Evolutionary conservation across 257 asterid species (phyloP).

Genomic region (Apocynum venetum): DNA sequence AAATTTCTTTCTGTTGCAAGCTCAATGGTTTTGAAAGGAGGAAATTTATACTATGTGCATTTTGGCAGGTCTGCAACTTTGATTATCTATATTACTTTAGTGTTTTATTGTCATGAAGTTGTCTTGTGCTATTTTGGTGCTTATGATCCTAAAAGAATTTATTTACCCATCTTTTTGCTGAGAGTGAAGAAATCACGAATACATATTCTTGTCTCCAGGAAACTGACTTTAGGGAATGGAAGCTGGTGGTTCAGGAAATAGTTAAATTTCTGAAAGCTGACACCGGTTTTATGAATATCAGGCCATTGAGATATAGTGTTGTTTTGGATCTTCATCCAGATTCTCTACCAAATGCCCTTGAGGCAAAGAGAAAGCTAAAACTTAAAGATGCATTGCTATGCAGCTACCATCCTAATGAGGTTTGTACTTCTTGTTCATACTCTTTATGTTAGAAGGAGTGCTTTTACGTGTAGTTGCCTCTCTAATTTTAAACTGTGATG

Average conservation of each 20-base stretch:
- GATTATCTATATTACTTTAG: not conserved
- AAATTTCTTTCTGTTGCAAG: not conserved
- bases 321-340: constrained; percentile 87
- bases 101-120: not conserved
- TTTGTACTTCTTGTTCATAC: constrained; percentile 25
- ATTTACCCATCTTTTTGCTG: not conserved
- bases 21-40: not conserved
- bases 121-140: not conserved
- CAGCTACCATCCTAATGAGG: constrained; percentile 95
- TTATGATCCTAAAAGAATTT: constrained; percentile 2
- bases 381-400: constrained; percentile 82
- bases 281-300: constrained; percentile 85
- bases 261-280: constrained; percentile 94
- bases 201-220: constrained; percentile 65
- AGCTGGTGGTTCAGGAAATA: constrained; percentile 93
- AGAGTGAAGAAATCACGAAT: constrained; percentile 19
- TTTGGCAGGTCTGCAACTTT: not conserved
- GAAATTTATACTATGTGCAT: not conserved
- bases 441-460: not conserved
- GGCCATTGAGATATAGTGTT: constrained; percentile 91
- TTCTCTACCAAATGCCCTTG: constrained; percentile 49
- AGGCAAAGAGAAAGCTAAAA: constrained; percentile 66
- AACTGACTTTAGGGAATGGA: constrained; percentile 95
- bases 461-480: not conserved
- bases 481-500: not conserved